Evolutionary conservation across 164 flowering plant species (phyloP), one percentile per base, ranked within the genome.

Genomic region (Stephania yunnanensis): DNA sequence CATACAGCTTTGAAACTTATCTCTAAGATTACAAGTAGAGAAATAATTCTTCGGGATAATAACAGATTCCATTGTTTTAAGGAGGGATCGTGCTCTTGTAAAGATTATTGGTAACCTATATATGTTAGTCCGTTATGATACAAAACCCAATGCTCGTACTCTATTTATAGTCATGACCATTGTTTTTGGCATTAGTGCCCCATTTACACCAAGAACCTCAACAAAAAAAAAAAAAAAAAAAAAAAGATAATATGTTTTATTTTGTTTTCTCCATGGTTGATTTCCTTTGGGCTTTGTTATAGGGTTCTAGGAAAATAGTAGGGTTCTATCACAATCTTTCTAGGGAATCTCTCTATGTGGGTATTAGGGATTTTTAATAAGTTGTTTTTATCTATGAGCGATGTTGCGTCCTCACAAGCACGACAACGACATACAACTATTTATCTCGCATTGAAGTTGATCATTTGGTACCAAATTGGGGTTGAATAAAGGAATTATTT

Each of bases 71-170:
- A 83, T 72, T 75, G 71, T 76, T 83, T 83, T 44, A 70, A 65
- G 66, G 79, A 83, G 9, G 83, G 83, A 29, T 76, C 71, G 5
- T 83, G 85, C 66, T 83, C 85, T n/a, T 83, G 85, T 73, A 80
- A 69, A 44, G 85, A 83, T 69, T 80, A 74, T 74, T 80, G 85
- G 85, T 83, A 69, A 82, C n/a, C 66, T 36, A 36, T 36, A 36
- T 36, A 36, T 4, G 42, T 36, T 36, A 36, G 2, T 36, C 42
- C 4, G 42, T 36, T 36, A 1, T 4, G 42, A 36, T 36, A 36
- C 42, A 36, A 36, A 36, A 4, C 42, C 42, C 42, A 36, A 36
- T 36, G 42, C 42, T 36, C 4, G 1, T 36, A 36, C 42, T 36
- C 42, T 36, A 36, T 36, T 36, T 36, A 36, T 36, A 1, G 42